Evolutionary conservation across 2,329 filamentous ascomycete genomes (phyloP).

Genomic region (Ceratocystis huliohia): DNA sequence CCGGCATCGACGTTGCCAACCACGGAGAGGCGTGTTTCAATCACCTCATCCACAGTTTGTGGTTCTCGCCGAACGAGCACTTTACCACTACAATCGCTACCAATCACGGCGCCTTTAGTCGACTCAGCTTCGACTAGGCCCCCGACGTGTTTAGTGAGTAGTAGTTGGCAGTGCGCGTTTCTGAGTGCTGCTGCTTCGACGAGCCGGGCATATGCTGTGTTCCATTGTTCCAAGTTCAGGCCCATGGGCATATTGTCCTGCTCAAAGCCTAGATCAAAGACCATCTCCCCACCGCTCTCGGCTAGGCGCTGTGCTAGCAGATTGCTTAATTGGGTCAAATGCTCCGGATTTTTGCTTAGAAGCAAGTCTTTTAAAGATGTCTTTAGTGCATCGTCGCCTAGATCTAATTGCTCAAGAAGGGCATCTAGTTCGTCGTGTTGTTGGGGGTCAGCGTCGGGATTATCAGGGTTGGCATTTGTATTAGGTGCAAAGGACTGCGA

Average conservation of each 20-base stretch:
- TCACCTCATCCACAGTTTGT: constrained; percentile 66
- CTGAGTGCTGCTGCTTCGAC: constrained; percentile 49
- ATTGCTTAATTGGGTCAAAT: constrained; percentile 49
- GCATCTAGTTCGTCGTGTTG: constrained; percentile 78
- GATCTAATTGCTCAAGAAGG: constrained; percentile 68
- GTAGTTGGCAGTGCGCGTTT: constrained; percentile 63
- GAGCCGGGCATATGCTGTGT: constrained; percentile 54
- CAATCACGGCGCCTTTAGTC: constrained; percentile 40
- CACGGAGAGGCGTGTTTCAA: constrained; percentile 91
- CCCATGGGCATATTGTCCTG: constrained; percentile 77
- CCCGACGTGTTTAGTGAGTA: constrained; percentile 84
- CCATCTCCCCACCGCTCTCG: constrained; percentile 75
- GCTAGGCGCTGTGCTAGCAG: constrained; percentile 56
- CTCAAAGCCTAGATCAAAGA: constrained; percentile 88
- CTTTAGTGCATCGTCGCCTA: constrained; percentile 55
- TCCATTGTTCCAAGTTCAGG: constrained; percentile 63
- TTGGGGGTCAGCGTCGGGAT: constrained; percentile 32
- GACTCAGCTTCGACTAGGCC: constrained; percentile 59
- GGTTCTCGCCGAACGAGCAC: constrained; percentile 68
- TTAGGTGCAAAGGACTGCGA: constrained; percentile 39
- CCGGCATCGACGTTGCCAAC: constrained; percentile 96
- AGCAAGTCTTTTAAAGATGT: constrained; percentile 66
- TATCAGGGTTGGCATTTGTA: constrained; percentile 18
- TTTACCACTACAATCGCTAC: constrained; percentile 66
- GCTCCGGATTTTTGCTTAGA: constrained; percentile 36